Percentiles rank a stretch among this genome's conserved stretches.
phyloP scores from a whole-genome alignment of 2,329 filamentous ascomycete genomes.

The Aureobasidium sp. region DNA sequence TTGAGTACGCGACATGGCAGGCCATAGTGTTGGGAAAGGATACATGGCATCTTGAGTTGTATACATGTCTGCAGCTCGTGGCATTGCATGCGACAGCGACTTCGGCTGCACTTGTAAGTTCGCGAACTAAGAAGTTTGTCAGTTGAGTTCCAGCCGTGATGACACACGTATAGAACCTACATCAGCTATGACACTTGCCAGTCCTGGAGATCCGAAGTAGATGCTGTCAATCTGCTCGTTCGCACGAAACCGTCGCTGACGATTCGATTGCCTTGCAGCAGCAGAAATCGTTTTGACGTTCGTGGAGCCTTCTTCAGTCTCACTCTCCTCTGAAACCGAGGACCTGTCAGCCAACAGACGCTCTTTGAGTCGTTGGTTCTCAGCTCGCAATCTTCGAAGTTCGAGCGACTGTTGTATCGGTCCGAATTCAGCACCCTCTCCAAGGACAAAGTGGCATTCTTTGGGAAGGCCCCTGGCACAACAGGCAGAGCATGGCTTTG shows the following conservation, averaged over 20 bases:
- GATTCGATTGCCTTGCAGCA: conserved; percentile 20
- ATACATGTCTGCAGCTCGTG: conserved; percentile 35
- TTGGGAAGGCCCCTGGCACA: conserved; percentile 39
- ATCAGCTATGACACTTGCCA: conserved; percentile 39
- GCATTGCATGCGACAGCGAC: conserved; percentile 36
- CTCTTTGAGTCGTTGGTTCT: conserved; percentile 38
- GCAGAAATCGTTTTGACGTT: conserved; percentile 16
- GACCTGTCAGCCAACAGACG: conserved; percentile 27
- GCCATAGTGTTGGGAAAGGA: conserved; percentile 38
- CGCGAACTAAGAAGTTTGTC: conserved; percentile 29
- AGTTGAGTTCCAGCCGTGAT: not conserved
- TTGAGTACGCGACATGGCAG: conserved; percentile 26
- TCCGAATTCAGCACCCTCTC: conserved; percentile 37
- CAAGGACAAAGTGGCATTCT: conserved; percentile 38
- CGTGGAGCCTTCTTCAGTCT: conserved; percentile 26
- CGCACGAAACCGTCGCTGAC: conserved; percentile 31
- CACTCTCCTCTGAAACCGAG: conserved; percentile 26
- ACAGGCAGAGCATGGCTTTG: conserved; percentile 41
- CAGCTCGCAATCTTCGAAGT: conserved; percentile 36
- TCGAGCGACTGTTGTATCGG: conserved; percentile 41
- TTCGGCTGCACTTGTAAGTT: conserved; percentile 32
- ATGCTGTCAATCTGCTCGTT: conserved; percentile 36
- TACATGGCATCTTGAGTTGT: conserved; percentile 28
- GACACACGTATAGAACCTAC: conserved; percentile 21
- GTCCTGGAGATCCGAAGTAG: conserved; percentile 42